These are phyloP conservation scores for Gymnopilus junonius DNA, from an alignment of 768 basidiomycete species.

Conservation along the genomic window DNA sequence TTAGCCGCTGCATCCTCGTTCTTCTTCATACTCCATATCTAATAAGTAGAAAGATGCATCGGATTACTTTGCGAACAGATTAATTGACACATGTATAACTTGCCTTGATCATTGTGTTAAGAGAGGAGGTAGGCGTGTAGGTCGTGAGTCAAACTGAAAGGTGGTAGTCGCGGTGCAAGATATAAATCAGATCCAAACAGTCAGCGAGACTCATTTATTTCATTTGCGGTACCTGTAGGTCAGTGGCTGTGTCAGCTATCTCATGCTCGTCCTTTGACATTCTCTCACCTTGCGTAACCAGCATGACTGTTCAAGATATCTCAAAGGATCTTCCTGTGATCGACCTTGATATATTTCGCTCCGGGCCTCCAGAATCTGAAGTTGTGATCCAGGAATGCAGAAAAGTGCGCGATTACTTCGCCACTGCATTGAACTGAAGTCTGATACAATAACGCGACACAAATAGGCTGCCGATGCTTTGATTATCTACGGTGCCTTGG, in stretches of 20 bases:
- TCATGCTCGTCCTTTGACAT: slow-evolving; percentile 9
- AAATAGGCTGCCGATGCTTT: slow-evolving; percentile 85
- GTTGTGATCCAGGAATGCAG: slow-evolving; percentile 63
- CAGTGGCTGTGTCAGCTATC: slow-evolving; percentile 28
- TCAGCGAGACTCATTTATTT: slow-evolving; percentile 27
- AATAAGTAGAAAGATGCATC: slow-evolving; percentile 1
- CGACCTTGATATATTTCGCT: slow-evolving; percentile 75
- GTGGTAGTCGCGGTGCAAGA: slow-evolving; percentile 32
- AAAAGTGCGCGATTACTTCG: slow-evolving; percentile 43
- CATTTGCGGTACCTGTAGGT: slow-evolving; percentile 18
- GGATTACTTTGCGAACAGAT: background rate
- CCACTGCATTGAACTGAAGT: background rate
- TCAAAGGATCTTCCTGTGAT: slow-evolving; percentile 70
- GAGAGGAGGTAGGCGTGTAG: slow-evolving; percentile 26
- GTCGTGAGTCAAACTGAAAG: slow-evolving; percentile 39
- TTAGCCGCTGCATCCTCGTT: slow-evolving; percentile 96
- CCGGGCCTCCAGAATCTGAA: slow-evolving; percentile 46
- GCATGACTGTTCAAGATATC: slow-evolving; percentile 41
- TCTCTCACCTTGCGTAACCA: background rate
- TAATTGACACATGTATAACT: background rate
- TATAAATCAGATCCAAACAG: slow-evolving; percentile 31
- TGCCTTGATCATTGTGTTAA: slow-evolving; percentile 53
- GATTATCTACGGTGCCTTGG: slow-evolving; percentile 83
- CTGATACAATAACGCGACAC: slow-evolving; percentile 1
- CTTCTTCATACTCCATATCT: slow-evolving; percentile 99